Conservation (phyloP, 176 grass and related monocot species). For the Chrysopogon serrulatus region DNA sequence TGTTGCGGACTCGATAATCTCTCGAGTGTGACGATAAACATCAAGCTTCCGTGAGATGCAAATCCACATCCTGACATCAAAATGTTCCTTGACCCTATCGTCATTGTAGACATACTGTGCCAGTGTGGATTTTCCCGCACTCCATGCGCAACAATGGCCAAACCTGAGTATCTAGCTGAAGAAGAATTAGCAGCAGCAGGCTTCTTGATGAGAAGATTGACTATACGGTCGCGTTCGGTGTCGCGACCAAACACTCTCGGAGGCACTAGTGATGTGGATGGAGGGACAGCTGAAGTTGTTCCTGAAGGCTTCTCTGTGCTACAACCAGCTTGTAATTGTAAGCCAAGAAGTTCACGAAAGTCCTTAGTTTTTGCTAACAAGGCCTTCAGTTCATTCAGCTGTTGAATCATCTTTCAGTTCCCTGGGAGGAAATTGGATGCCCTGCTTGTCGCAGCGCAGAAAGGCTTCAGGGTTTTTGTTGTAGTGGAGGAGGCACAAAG, state of each 20-base stretch:
- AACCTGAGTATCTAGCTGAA: background rate
- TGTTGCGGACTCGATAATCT: constrained; percentile 12
- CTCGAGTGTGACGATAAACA: background rate
- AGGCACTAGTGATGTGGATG: background rate
- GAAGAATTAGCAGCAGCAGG: too few relatives aligned
- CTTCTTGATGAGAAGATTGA: background rate
- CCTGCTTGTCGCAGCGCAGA: background rate
- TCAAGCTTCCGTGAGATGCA: constrained; percentile 19
- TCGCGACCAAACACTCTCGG: constrained; percentile 7
- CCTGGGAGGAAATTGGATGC: too few relatives aligned
- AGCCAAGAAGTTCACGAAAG: background rate
- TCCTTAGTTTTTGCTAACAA: background rate
- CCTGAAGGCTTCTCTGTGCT: too few relatives aligned
- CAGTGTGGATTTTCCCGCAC: background rate
- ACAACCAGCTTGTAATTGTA: background rate
- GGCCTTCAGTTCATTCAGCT: constrained; percentile 8
- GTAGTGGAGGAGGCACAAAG: background rate
- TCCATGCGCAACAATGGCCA: constrained; percentile 1
- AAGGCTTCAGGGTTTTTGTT: too few relatives aligned
- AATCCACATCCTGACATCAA: constrained; percentile 32
- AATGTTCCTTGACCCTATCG: background rate
- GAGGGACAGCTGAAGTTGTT: background rate
- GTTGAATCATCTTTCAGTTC: background rate
- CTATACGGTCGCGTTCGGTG: background rate
- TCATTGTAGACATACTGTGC: constrained; percentile 13